These are phyloP conservation scores for Pugionium dolabratum DNA, from an alignment of 345 rosid genomes.

Conservation along the genomic window DNA sequence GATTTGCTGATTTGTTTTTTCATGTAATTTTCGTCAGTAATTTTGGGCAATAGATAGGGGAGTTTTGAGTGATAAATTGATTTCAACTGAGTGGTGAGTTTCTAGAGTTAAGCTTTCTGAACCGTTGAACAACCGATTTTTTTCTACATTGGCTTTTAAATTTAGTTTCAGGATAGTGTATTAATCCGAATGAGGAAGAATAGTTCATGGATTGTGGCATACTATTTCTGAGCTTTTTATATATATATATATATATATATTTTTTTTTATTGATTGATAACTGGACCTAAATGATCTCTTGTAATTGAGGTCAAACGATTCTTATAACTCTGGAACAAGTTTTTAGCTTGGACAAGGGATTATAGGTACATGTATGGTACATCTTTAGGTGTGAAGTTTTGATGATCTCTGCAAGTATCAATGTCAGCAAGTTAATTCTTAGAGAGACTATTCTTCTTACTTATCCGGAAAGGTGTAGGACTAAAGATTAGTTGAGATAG, in stretches of 20 bases:
- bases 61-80: not conserved
- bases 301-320: not conserved
- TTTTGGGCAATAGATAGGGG: not conserved
- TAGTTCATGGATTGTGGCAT: not conserved
- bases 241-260: too few relatives aligned
- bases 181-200: not conserved
- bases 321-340: not conserved
- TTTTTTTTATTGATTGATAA: not conserved
- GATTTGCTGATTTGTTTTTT: not conserved
- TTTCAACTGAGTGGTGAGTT: not conserved
- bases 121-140: not conserved
- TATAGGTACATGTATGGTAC: not conserved
- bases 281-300: slow-evolving; percentile 7
- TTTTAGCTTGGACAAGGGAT: not conserved
- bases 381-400: too few relatives aligned
- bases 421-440: not conserved
- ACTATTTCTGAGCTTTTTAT: not conserved
- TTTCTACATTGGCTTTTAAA: not conserved
- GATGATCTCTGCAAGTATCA: not conserved
- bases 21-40: not conserved
- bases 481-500: slow-evolving; percentile 9
- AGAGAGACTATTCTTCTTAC: not conserved
- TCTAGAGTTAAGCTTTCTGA: slow-evolving; percentile 1
- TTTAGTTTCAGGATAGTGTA: not conserved
- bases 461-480: not conserved